Evolutionary conservation across 2,329 filamentous ascomycete genomes (phyloP).

Genomic region (Venturia carpophila): DNA sequence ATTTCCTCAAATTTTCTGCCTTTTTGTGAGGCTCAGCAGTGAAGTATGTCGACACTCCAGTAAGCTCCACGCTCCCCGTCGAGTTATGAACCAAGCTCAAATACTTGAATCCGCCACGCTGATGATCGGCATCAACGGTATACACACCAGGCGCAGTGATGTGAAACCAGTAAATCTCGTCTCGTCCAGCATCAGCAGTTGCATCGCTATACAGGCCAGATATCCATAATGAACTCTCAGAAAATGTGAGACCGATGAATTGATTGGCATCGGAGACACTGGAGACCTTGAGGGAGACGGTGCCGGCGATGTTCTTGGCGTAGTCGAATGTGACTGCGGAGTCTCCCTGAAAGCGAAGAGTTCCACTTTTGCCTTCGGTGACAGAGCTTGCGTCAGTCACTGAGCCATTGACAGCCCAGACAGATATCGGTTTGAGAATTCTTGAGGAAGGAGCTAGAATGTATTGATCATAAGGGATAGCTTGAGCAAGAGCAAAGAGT

Average conservation of each 20-base stretch:
- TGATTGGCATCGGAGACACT: constrained; percentile 29
- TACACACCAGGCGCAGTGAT: constrained; percentile 35
- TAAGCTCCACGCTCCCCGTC: constrained; percentile 34
- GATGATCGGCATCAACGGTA: constrained; percentile 35
- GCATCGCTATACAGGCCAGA: constrained; percentile 40
- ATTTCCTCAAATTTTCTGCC: constrained; percentile 31
- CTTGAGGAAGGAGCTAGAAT: constrained; percentile 36
- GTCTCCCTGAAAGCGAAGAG: constrained; percentile 29
- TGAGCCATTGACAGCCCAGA: constrained; percentile 36
- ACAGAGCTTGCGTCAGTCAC: constrained; percentile 32
- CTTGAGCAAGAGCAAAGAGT: constrained; percentile 6
- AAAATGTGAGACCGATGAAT: constrained; percentile 37
- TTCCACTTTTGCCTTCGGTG: constrained; percentile 25
- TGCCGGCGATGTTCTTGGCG: constrained; percentile 34
- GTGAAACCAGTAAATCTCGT: constrained; percentile 43
- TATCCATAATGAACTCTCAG: constrained; percentile 41
- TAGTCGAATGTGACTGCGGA: constrained; percentile 38
- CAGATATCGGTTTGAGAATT: constrained; percentile 29
- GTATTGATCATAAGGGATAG: constrained; percentile 33
- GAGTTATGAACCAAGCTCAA: constrained; percentile 39
- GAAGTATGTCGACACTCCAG: constrained; percentile 34
- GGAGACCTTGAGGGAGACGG: constrained; percentile 32
- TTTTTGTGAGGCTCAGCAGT: constrained; percentile 39
- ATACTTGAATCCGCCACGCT: constrained; percentile 41
- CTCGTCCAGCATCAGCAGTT: constrained; percentile 39